Evolutionary conservation across 805 yeast species (phyloP).

Genomic region (Candida tallmaniae): DNA sequence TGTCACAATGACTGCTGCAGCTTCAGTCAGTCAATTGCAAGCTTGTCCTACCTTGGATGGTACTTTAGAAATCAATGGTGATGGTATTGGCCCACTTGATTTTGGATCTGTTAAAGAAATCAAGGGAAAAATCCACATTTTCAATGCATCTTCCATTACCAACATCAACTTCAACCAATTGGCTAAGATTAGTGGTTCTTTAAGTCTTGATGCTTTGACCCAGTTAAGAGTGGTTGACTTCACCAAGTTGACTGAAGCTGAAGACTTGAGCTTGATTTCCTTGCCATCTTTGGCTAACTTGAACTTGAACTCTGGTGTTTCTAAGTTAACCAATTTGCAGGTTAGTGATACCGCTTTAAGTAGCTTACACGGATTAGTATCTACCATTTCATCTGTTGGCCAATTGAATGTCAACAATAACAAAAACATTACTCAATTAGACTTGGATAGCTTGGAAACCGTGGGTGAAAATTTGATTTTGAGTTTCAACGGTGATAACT

Average conservation of each 20-base stretch:
- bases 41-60: slow-evolving; percentile 42
- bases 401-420: slow-evolving; percentile 39
- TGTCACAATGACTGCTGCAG: slow-evolving; percentile 36
- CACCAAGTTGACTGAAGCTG: slow-evolving; percentile 23
- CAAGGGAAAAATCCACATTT: slow-evolving; percentile 27
- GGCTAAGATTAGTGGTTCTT: slow-evolving; percentile 30
- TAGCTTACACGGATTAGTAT: slow-evolving; percentile 28
- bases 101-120: slow-evolving; percentile 25
- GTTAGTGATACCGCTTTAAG: slow-evolving; percentile 41
- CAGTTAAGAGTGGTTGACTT: slow-evolving; percentile 36
- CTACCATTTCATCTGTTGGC: slow-evolving; percentile 27
- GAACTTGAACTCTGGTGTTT: slow-evolving; percentile 33
- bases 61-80: slow-evolving; percentile 33
- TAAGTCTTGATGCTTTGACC: slow-evolving; percentile 33
- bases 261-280: slow-evolving; percentile 31
- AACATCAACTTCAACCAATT: slow-evolving; percentile 27
- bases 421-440: slow-evolving; percentile 36
- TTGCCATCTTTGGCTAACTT: slow-evolving; percentile 39
- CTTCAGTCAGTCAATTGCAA: slow-evolving; percentile 28
- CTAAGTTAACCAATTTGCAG: slow-evolving; percentile 28
- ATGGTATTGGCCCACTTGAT: slow-evolving; percentile 24
- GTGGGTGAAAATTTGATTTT: slow-evolving; percentile 34
- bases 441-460: slow-evolving; percentile 26
- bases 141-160: slow-evolving; percentile 37
- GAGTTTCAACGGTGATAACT: slow-evolving; percentile 37